These are phyloP conservation scores for Spencermartinsiella europaea DNA, from an alignment of 805 yeast genomes.

Conservation along the genomic window DNA sequence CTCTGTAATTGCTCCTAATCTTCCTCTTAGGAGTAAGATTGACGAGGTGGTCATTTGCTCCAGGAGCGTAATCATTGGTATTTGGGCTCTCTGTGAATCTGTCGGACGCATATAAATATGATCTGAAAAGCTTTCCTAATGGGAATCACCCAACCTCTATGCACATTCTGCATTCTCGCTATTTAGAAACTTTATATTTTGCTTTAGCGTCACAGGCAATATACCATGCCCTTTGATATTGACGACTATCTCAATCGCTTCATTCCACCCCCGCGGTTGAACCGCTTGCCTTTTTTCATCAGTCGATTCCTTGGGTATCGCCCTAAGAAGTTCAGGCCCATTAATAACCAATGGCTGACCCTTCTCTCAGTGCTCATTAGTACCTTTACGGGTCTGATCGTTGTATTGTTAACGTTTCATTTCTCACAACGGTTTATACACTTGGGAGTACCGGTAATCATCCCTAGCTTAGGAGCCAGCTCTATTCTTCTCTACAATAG, in stretches of 20 bases:
- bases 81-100: too few relatives aligned
- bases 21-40: too few relatives aligned
- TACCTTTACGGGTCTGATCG: conserved; percentile 28
- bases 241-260: conserved; percentile 14
- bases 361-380: conserved; percentile 17
- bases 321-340: conserved; percentile 4
- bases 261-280: conserved; percentile 15
- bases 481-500: conserved; percentile 57
- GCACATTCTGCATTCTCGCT: too few relatives aligned
- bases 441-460: conserved; percentile 22
- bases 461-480: conserved; percentile 49
- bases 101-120: too few relatives aligned
- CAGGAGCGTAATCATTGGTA: too few relatives aligned
- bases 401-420: conserved; percentile 21
- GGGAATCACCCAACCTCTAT: too few relatives aligned
- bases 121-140: too few relatives aligned
- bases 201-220: too few relatives aligned
- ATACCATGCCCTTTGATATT: conserved; percentile 12
- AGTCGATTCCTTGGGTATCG: conserved; percentile 25
- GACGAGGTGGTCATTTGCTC: too few relatives aligned
- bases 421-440: conserved; percentile 23
- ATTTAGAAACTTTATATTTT: too few relatives aligned
- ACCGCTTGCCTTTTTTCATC: conserved; percentile 18
- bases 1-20: too few relatives aligned
- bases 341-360: conserved; percentile 9